Base-by-base conservation (phyloP, 257 asterid genomes). In the Petunia axillaris region DNA sequence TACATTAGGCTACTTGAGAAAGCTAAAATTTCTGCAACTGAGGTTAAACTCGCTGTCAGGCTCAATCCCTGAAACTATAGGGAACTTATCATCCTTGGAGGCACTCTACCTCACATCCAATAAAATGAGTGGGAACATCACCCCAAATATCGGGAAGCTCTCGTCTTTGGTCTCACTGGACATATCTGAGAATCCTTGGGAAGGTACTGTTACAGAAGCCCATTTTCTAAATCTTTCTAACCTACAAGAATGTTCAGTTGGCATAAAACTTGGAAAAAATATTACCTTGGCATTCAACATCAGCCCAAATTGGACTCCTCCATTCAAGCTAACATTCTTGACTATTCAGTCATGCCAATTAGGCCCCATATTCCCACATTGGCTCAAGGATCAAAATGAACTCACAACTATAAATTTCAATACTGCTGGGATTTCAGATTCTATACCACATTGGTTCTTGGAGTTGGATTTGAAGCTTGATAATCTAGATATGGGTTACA, bases 131-230 rank as follows among this genome's bases (percentile, higher is more conserved):
- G 88, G 90, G 64, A 54, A 25, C 35, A 83, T 84, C 50, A 85
- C 88, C 1, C 41, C 59, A 58, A 84, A 78, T 73, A 54, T 87
- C 8, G 88, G 89, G 4, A 78, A 82, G 58, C 86, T 86, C 44
- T 35, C 52, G 16, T 86, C 86, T 50, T 38, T 86, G 44, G n/a
- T 36, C 36, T 64, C 9, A 6, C 39, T 86, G 40, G 80, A 86
- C 73, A 8, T 86, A n/a, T 71, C 52, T 10, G 77, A 76, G 16
- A 84, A 80, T 81, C 37, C 80, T 43, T 86, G 83, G 87, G 87
- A 82, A 57, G 89, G 87, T 71, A 82, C 82, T 25, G 44, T 84
- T n/a, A 84, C 89, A 15, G 89, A 87, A 82, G 76, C 82, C 78
- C 89, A 87, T 52, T 37, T 87, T 3, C 25, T 70, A 64, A 74